Conservation (phyloP, 2,329 filamentous ascomycete genomes). For the Botryotinia convoluta region DNA sequence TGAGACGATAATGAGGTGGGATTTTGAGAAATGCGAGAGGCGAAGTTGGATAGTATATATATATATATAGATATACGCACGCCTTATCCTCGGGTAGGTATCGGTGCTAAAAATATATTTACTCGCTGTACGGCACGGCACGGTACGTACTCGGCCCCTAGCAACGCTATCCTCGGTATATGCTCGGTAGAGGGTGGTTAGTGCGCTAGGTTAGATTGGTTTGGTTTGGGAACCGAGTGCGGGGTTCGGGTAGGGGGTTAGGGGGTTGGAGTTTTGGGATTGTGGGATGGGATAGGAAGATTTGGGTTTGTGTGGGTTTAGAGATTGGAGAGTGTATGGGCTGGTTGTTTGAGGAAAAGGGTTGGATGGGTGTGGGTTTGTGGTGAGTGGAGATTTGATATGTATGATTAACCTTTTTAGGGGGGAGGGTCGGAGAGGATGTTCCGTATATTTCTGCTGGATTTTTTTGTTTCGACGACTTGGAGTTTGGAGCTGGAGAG, state of each 20-base stretch:
- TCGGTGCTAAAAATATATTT: neutral
- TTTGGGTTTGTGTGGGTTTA: neutral
- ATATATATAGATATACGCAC: neutral
- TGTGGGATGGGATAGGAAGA: neutral
- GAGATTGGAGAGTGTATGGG: neutral
- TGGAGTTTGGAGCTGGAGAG: too few species aligned
- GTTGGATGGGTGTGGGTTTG: neutral
- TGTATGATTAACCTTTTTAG: neutral
- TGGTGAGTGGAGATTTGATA: neutral
- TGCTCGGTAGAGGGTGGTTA: neutral
- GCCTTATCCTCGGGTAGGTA: neutral
- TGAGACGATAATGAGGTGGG: neutral
- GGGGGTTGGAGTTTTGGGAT: neutral
- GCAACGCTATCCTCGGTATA: neutral
- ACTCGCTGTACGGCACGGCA: neutral
- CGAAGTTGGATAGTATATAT: neutral
- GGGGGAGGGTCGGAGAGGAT: too few species aligned
- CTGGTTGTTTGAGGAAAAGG: neutral
- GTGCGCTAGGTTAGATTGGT: neutral
- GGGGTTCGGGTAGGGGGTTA: neutral
- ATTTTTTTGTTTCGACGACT: too few species aligned
- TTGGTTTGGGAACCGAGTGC: neutral
- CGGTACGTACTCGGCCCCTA: neutral
- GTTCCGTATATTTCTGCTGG: too few species aligned
- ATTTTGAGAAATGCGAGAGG: too few species aligned